phyloP scores from a whole-genome alignment of 208 protist genomes.

The Acanthamoeba lenticulata region DNA sequence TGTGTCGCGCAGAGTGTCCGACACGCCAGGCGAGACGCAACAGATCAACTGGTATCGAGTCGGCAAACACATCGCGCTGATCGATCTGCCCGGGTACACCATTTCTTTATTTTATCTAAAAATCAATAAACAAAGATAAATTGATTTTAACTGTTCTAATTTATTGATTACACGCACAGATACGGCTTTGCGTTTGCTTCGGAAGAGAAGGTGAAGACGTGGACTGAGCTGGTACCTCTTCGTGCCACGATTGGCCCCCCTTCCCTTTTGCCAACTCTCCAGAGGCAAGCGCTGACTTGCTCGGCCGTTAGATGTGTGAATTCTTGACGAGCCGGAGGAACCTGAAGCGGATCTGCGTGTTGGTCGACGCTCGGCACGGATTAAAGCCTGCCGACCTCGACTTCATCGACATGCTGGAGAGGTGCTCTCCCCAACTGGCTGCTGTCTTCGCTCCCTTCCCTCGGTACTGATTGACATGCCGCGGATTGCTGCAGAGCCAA shows the following conservation, averaged over 20 bases:
- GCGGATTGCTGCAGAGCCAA: not conserved
- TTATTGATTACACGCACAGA: too few relatives aligned
- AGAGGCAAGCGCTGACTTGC: not conserved
- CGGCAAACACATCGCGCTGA: not conserved
- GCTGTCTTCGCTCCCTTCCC: not conserved
- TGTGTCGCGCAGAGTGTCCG: not conserved
- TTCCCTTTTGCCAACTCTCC: not conserved
- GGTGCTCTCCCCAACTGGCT: not conserved
- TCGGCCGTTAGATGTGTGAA: not conserved
- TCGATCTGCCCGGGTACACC: constrained; percentile 8
- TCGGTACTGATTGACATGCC: not conserved
- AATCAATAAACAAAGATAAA: not conserved
- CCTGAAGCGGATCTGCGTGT: constrained; percentile 6
- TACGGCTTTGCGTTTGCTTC: constrained; percentile 11
- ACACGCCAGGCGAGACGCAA: not conserved
- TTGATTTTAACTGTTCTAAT: too few relatives aligned
- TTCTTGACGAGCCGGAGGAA: not conserved
- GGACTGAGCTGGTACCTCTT: not conserved
- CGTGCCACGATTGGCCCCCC: not conserved
- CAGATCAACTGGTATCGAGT: constrained; percentile 16
- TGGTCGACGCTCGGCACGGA: constrained; percentile 13
- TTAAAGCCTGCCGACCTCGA: not conserved
- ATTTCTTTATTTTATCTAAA: not conserved
- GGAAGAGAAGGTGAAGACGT: not conserved
- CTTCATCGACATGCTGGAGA: not conserved